Percentiles rank a stretch among this genome's conserved stretches.
Evolutionary conservation across 73 alveolate species (phyloP).

Genomic region (Breviolum minutum): DNA sequence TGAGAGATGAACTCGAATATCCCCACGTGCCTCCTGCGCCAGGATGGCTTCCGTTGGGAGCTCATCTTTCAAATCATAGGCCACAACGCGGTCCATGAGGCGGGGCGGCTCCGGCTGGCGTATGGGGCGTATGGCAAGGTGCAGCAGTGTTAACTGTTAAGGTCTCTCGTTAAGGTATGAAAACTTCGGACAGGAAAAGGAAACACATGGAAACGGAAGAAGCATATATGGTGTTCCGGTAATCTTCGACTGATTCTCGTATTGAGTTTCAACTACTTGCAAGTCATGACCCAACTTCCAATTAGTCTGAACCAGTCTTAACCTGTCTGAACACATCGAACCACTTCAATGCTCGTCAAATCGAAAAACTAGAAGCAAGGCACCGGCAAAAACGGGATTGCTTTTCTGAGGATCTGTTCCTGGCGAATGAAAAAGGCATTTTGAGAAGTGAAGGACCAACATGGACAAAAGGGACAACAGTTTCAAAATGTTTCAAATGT

Average conservation of each 20-base stretch:
- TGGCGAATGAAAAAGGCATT: background rate
- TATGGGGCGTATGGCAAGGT: background rate
- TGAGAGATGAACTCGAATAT: background rate
- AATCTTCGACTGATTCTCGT: too few relatives aligned
- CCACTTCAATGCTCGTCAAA: background rate
- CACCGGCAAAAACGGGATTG: constrained; percentile 81
- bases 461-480: too few relatives aligned
- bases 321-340: too few relatives aligned
- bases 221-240: too few relatives aligned
- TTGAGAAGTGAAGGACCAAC: background rate
- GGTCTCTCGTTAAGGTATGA: too few relatives aligned
- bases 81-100: constrained; percentile 77
- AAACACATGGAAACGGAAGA: too few relatives aligned
- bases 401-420: constrained; percentile 84
- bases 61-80: constrained; percentile 55
- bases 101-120: constrained; percentile 78
- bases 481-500: too few relatives aligned
- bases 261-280: too few relatives aligned
- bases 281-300: too few relatives aligned
- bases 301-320: too few relatives aligned
- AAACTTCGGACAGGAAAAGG: too few relatives aligned
- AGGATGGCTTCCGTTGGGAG: constrained; percentile 62
- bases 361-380: background rate
- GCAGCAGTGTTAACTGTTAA: too few relatives aligned
- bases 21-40: constrained; percentile 43